Base-by-base conservation (phyloP, 169 alveolate genomes). In the Plasmodium falciparum region DNA sequence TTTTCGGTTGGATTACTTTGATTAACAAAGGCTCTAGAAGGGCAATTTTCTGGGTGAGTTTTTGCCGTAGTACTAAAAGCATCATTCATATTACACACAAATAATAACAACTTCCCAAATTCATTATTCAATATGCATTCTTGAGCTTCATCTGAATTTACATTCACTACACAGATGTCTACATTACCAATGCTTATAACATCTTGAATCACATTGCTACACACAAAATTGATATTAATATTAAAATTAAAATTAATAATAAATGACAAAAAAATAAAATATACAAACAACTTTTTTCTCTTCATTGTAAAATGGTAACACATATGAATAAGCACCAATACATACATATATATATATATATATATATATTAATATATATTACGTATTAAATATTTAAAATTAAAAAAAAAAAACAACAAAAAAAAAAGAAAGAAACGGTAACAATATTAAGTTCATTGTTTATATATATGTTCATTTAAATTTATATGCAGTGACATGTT, bases 101-200 rank as follows among this genome's bases (percentile, higher is more conserved):
- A 75, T 75, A 75, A 43, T 13, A 75, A 47, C 43, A 69, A 50
- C 24, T 75, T 75, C 9, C 88, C 88, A 67, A 75, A 75, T 39
- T 75, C 75, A 61, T 75, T 75, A 11, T 75, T 65, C 56, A 75
- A 39, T 43, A 75, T 63, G 24, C 88, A 75, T 67, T 75, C 88
- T 24, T 75, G 67, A 22, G 47, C 69, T 20, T 75, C 88, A 3
- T 49, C 74, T 62, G 66, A 33, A 15, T 13, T 62, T 13, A 15
- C 50, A 47, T 75, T 69, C 49, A 75, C 49, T 4, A 5, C 1
- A n/a, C 88, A 75, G 9, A 75, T 29, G 0, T 75, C 22, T 9
- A 75, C 43, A 39, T 75, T 33, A 12, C 88, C 88, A 5, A 75
- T 47, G 15, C 22, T 75, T 26, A 45, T 12, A 17, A 62, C 43